A percentile compares a stretch with the other conserved stretches of the same genome.
Conservation (phyloP, 2,329 filamentous ascomycete species). For the Sarocladium brachiariae region DNA sequence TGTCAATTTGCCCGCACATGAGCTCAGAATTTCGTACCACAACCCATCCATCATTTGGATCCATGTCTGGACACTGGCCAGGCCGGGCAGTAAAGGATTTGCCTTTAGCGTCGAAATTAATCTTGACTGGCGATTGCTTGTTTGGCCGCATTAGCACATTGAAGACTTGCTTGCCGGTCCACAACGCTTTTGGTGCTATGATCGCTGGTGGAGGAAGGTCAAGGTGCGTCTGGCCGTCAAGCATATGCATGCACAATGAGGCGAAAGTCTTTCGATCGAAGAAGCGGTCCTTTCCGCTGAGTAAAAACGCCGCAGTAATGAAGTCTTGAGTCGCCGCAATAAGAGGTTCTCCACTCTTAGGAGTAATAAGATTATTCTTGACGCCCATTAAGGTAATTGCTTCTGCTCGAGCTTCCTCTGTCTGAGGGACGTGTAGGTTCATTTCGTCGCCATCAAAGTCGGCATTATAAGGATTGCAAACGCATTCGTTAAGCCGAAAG, state of each 20-base stretch:
- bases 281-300: conserved; percentile 90
- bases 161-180: conserved; percentile 97
- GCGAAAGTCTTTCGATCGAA: conserved; percentile 84
- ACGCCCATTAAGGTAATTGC: conserved; percentile 97
- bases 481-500: conserved; percentile 95
- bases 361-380: conserved; percentile 90
- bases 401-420: conserved; percentile 91
- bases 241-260: conserved; percentile 90
- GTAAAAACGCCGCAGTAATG: conserved; percentile 86
- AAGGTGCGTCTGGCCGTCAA: conserved; percentile 68
- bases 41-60: conserved; percentile 82
- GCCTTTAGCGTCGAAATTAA: conserved; percentile 92
- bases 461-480: conserved; percentile 95
- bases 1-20: conserved; percentile 98
- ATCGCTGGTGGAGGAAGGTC: conserved; percentile 84
- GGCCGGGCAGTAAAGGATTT: conserved; percentile 65
- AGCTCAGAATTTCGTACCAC: conserved; percentile 94
- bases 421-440: conserved; percentile 97
- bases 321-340: conserved; percentile 99
- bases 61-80: conserved; percentile 59
- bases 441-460: conserved; percentile 99
- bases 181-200: conserved; percentile 75
- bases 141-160: conserved; percentile 87
- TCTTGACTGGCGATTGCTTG: conserved; percentile 68
- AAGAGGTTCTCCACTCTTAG: conserved; percentile 95